phyloP scores from a whole-genome alignment of 352 stramenopile species.

The Discostella stelligera region DNA sequence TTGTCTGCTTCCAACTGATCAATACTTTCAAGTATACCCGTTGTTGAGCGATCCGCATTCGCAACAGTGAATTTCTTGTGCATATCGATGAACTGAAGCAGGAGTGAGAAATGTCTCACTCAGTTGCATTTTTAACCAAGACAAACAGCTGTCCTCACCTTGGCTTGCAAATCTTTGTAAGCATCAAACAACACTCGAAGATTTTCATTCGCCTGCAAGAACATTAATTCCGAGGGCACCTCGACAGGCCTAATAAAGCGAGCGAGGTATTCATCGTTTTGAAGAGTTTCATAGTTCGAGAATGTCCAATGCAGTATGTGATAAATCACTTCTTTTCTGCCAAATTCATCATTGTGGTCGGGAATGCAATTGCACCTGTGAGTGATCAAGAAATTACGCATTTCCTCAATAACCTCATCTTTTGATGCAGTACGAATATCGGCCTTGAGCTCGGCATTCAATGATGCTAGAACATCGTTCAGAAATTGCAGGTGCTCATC shows the following conservation, averaged over 20 bases:
- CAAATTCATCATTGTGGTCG: slow-evolving; percentile 52
- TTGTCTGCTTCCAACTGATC: slow-evolving; percentile 85
- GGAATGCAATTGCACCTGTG: slow-evolving; percentile 87
- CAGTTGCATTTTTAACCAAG: background rate
- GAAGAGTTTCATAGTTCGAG: slow-evolving; percentile 85
- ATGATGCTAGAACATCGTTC: slow-evolving; percentile 89
- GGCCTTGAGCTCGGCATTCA: slow-evolving; percentile 81
- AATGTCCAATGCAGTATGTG: slow-evolving; percentile 90
- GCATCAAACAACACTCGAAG: slow-evolving; percentile 86
- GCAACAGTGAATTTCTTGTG: slow-evolving; percentile 84
- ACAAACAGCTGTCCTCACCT: slow-evolving; percentile 79
- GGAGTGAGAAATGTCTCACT: slow-evolving; percentile 12
- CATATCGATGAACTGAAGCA: slow-evolving; percentile 33
- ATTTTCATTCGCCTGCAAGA: slow-evolving; percentile 82
- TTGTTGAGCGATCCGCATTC: slow-evolving; percentile 58
- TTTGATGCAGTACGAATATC: slow-evolving; percentile 85
- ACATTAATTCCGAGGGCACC: slow-evolving; percentile 88
- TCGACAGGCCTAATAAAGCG: slow-evolving; percentile 90
- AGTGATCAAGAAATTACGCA: slow-evolving; percentile 90
- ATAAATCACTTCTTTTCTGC: slow-evolving; percentile 89
- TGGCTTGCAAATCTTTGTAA: slow-evolving; percentile 90
- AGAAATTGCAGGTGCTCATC: slow-evolving; percentile 91
- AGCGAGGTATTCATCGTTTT: slow-evolving; percentile 92
- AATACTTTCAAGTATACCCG: slow-evolving; percentile 89
- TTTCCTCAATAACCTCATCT: slow-evolving; percentile 84